phyloP scores from a whole-genome alignment of 176 grass and related monocot genomes.

The Bonia amplexicaulis region DNA sequence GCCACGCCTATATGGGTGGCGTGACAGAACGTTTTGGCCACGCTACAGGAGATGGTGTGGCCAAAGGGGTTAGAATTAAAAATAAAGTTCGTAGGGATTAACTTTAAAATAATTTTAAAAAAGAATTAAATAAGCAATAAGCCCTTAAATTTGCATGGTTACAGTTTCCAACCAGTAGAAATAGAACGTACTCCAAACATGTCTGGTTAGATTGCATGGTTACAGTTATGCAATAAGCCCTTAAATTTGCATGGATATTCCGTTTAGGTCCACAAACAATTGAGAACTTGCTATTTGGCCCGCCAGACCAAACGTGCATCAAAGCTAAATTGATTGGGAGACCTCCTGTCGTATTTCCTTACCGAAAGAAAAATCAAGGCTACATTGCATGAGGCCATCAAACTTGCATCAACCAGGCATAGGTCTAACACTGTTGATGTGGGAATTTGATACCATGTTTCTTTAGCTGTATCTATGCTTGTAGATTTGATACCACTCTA shows the following conservation, averaged over 20 bases:
- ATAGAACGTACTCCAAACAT: background rate
- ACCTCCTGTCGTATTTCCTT: background rate
- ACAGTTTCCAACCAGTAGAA: background rate
- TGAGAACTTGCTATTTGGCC: background rate
- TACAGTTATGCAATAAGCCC: background rate
- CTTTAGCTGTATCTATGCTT: conserved; percentile 29
- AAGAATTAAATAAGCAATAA: too few relatives aligned
- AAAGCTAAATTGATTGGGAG: background rate
- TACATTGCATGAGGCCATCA: background rate
- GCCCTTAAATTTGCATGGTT: too few relatives aligned
- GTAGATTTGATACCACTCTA: conserved; percentile 20
- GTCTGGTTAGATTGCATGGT: background rate
- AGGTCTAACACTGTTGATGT: background rate
- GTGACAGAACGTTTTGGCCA: too few relatives aligned
- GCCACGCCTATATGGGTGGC: too few relatives aligned
- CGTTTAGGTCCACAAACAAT: background rate
- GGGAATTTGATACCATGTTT: background rate
- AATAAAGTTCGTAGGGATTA: too few relatives aligned
- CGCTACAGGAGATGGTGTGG: too few relatives aligned
- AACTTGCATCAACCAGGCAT: conserved; percentile 13
- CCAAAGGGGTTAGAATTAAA: too few relatives aligned
- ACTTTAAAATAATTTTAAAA: too few relatives aligned
- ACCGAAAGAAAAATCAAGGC: background rate
- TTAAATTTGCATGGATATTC: background rate
- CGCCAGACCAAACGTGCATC: background rate